Conservation (phyloP, 768 basidiomycete species). For the Fomitopsis pulvina region DNA sequence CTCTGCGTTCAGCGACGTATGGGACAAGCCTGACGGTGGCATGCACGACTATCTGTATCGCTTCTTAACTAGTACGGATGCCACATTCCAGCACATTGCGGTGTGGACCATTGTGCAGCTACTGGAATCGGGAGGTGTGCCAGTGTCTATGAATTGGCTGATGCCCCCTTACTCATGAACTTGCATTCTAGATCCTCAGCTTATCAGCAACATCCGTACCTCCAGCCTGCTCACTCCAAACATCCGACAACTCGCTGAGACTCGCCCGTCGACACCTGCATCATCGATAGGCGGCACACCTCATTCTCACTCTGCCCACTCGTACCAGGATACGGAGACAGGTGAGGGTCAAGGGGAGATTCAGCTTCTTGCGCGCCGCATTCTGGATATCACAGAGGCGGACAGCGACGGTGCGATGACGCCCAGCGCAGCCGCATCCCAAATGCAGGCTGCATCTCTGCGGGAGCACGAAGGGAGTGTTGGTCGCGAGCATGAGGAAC, state of each 20-base stretch:
- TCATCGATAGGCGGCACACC: slow-evolving; percentile 70
- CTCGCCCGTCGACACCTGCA: slow-evolving; percentile 59
- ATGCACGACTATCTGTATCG: slow-evolving; percentile 92
- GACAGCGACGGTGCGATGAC: slow-evolving; percentile 55
- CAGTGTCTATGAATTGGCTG: not conserved
- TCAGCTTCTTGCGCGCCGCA: slow-evolving; percentile 74
- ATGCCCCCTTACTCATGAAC: not conserved
- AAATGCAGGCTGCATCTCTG: slow-evolving; percentile 65
- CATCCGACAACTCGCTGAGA: slow-evolving; percentile 76
- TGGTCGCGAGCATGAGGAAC: slow-evolving; percentile 66
- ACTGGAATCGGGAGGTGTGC: slow-evolving; percentile 85
- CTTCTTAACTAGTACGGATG: slow-evolving; percentile 89
- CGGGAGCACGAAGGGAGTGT: slow-evolving; percentile 49
- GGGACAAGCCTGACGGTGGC: slow-evolving; percentile 97
- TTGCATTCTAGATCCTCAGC: slow-evolving; percentile 60
- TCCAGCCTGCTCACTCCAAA: slow-evolving; percentile 79
- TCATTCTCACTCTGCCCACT: slow-evolving; percentile 59
- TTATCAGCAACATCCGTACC: slow-evolving; percentile 84
- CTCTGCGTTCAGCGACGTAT: slow-evolving; percentile 94
- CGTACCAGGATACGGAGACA: slow-evolving; percentile 77
- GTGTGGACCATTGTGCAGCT: slow-evolving; percentile 99
- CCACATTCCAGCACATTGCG: slow-evolving; percentile 99
- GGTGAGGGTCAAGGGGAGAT: slow-evolving; percentile 92
- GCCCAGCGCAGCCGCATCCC: slow-evolving; percentile 57
- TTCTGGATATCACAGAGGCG: slow-evolving; percentile 81